These are phyloP conservation scores for Lanzia echinophila DNA, from an alignment of 2,329 filamentous ascomycete genomes.

Conservation along the genomic window DNA sequence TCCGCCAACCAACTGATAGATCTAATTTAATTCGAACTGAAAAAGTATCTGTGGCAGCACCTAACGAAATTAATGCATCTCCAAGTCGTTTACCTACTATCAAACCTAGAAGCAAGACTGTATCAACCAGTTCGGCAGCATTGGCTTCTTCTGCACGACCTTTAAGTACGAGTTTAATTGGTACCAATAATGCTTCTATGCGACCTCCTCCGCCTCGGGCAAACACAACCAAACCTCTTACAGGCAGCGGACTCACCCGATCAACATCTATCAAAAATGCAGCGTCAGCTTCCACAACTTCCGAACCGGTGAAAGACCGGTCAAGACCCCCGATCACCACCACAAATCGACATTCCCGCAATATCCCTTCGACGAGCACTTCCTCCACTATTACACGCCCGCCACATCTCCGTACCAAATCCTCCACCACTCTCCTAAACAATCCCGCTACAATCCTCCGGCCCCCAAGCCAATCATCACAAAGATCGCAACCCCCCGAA, in stretches of 20 bases:
- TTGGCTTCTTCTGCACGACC: constrained; percentile 12
- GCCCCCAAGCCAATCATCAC: constrained; percentile 11
- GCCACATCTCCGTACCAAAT: constrained; percentile 24
- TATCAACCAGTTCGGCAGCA: constrained; percentile 9
- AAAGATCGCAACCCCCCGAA: constrained; percentile 8
- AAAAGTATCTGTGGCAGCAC: background rate
- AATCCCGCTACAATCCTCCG: constrained; percentile 18
- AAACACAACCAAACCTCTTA: constrained; percentile 17
- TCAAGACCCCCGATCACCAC: constrained; percentile 15
- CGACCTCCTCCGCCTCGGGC: constrained; percentile 21
- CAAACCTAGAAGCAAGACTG: constrained; percentile 21
- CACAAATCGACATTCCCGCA: constrained; percentile 22
- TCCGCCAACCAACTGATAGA: constrained; percentile 21
- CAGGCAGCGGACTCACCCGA: constrained; percentile 18
- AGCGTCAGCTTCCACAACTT: constrained; percentile 8
- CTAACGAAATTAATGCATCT: constrained; percentile 12
- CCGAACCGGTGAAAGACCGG: constrained; percentile 11
- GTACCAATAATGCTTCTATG: constrained; percentile 20
- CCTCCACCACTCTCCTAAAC: constrained; percentile 21
- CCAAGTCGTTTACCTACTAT: constrained; percentile 29
- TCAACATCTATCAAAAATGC: constrained; percentile 17
- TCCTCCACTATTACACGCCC: constrained; percentile 8
- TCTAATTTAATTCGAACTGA: constrained; percentile 8
- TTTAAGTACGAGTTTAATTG: constrained; percentile 19
- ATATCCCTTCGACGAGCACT: constrained; percentile 19